phyloP scores from a whole-genome alignment of 352 stramenopile species.

The Pythium scleroteichum region DNA sequence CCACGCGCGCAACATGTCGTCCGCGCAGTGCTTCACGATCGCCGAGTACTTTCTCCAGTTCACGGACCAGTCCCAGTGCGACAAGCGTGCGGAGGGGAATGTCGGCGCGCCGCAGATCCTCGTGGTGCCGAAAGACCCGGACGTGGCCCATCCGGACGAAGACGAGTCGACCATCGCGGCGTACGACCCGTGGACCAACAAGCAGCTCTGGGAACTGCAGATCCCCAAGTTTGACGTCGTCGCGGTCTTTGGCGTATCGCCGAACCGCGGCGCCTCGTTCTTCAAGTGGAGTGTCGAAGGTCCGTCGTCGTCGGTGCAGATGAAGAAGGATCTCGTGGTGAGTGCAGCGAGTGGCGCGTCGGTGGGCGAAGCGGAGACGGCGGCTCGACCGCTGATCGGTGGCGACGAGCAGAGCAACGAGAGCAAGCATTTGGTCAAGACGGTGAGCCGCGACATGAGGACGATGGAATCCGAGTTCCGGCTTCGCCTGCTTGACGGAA shows the following conservation, averaged over 20 bases:
- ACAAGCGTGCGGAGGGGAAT: not conserved
- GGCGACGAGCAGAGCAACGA: constrained; percentile 12
- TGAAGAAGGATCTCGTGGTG: constrained; percentile 22
- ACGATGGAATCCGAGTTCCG: constrained; percentile 51
- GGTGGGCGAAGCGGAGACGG: not conserved
- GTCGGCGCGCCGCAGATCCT: constrained; percentile 44
- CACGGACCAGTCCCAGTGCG: constrained; percentile 41
- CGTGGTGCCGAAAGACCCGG: constrained; percentile 58
- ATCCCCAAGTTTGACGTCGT: constrained; percentile 72
- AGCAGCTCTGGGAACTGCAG: constrained; percentile 76
- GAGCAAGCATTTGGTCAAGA: constrained; percentile 29
- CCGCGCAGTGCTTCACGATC: constrained; percentile 74
- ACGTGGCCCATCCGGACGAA: constrained; percentile 41
- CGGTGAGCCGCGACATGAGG: constrained; percentile 23
- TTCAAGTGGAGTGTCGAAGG: constrained; percentile 75
- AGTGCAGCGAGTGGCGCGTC: not conserved
- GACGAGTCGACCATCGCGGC: constrained; percentile 70
- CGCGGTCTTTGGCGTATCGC: constrained; percentile 65
- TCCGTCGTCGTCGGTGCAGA: constrained; percentile 42
- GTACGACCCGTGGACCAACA: constrained; percentile 69
- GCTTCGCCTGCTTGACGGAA: constrained; percentile 50
- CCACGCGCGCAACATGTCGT: constrained; percentile 57
- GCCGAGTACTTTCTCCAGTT: constrained; percentile 87
- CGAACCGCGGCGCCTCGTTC: constrained; percentile 51
- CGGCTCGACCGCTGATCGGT: not conserved